Evolutionary conservation across 2,329 filamentous ascomycete genomes (phyloP).

Genomic region (Erysiphe neolycopersici): DNA sequence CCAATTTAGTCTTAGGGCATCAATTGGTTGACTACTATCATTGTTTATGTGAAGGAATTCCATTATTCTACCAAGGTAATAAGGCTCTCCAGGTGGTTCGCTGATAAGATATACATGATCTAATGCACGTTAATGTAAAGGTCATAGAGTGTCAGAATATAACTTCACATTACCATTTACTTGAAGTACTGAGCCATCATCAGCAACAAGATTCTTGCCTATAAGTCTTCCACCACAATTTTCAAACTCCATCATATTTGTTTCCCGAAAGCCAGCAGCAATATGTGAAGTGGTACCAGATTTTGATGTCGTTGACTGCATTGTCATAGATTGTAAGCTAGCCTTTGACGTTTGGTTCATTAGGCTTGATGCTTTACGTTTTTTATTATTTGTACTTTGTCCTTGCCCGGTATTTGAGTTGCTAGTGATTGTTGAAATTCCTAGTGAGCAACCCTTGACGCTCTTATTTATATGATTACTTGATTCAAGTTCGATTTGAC

Average conservation of each 20-base stretch:
- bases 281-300: slow-evolving; percentile 5
- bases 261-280: slow-evolving; percentile 21
- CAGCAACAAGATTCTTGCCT: slow-evolving; percentile 56
- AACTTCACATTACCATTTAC: slow-evolving; percentile 47
- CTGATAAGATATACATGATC: slow-evolving; percentile 89
- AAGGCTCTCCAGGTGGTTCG: slow-evolving; percentile 90
- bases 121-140: slow-evolving; percentile 12
- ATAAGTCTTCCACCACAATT: slow-evolving; percentile 40
- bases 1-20: slow-evolving; percentile 87
- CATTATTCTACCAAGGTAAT: slow-evolving; percentile 95
- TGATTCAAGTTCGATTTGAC: slow-evolving; percentile 10
- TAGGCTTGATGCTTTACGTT: slow-evolving; percentile 39
- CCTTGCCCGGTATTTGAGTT: slow-evolving; percentile 13
- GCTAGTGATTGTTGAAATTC: slow-evolving; percentile 30
- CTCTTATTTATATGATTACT: slow-evolving; percentile 8
- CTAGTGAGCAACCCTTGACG: slow-evolving; percentile 23
- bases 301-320: slow-evolving; percentile 4
- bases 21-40: slow-evolving; percentile 44
- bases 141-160: not conserved
- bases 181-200: slow-evolving; percentile 64
- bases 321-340: slow-evolving; percentile 2
- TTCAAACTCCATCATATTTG: slow-evolving; percentile 77
- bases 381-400: slow-evolving; percentile 33
- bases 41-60: slow-evolving; percentile 76
- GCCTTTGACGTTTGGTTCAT: slow-evolving; percentile 3